Evolutionary conservation across 768 basidiomycete genomes (phyloP).

Genomic region (Pisolithus sp.): DNA sequence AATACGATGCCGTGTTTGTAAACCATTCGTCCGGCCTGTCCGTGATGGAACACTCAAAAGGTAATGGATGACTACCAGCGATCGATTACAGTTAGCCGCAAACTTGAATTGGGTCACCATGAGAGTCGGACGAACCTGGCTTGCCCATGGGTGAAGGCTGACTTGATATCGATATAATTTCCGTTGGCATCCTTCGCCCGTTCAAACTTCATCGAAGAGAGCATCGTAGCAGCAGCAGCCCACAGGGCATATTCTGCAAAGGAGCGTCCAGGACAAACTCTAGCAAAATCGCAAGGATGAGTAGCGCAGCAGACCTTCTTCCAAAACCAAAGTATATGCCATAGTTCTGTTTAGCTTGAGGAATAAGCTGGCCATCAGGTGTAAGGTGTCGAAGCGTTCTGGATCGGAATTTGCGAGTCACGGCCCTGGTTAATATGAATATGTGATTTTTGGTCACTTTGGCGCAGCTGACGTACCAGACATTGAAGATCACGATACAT

Average conservation of each 20-base stretch:
- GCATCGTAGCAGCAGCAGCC: neutral
- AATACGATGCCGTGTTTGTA: too few relatives aligned
- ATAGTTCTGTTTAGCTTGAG: neutral
- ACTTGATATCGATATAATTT: neutral
- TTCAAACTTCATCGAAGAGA: neutral
- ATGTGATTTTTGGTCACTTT: too few relatives aligned
- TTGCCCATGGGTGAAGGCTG: neutral
- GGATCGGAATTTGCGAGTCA: neutral
- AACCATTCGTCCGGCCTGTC: neutral
- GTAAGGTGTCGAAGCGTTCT: constrained; percentile 1
- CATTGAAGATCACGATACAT: neutral
- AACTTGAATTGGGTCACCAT: neutral
- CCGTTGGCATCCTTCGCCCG: constrained; percentile 1
- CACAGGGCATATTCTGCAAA: neutral
- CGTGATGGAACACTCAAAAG: constrained; percentile 1
- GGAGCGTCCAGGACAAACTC: neutral
- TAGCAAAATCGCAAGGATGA: neutral
- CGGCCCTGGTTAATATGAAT: neutral
- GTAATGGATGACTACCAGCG: constrained; percentile 1
- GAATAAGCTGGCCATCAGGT: neutral
- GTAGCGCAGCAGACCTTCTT: neutral
- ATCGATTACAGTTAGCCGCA: neutral
- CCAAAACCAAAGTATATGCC: neutral
- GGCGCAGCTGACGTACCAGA: neutral
- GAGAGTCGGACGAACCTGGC: neutral